These are phyloP conservation scores for Epichloe scottii DNA, from an alignment of 2,329 filamentous ascomycete genomes.

Conservation along the genomic window DNA sequence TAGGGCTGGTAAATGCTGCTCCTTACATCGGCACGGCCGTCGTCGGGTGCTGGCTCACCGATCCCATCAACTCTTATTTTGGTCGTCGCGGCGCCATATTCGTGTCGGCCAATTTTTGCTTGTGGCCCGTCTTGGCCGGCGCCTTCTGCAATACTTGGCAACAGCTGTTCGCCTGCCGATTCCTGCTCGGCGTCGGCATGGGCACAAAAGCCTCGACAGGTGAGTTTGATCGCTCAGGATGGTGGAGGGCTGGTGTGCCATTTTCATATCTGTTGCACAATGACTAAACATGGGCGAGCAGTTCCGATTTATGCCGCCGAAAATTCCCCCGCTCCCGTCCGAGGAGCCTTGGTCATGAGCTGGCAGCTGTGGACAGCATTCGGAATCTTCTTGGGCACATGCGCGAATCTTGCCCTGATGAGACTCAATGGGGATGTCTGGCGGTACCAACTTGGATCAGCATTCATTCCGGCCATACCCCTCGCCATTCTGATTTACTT, in stretches of 20 bases:
- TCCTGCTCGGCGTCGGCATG: slow-evolving; percentile 67
- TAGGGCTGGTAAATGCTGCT: slow-evolving; percentile 55
- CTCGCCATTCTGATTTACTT: slow-evolving; percentile 47
- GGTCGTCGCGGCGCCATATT: slow-evolving; percentile 49
- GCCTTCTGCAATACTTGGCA: slow-evolving; percentile 61
- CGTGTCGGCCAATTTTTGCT: slow-evolving; percentile 58
- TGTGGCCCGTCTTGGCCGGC: slow-evolving; percentile 57
- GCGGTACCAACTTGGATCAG: slow-evolving; percentile 52
- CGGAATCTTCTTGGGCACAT: slow-evolving; percentile 49
- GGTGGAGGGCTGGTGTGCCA: not conserved
- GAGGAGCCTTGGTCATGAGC: slow-evolving; percentile 69
- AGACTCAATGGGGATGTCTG: slow-evolving; percentile 31
- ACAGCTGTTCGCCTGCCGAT: slow-evolving; percentile 56
- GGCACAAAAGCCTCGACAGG: slow-evolving; percentile 57
- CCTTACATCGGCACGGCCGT: slow-evolving; percentile 37
- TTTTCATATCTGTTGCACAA: not conserved
- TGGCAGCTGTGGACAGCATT: slow-evolving; percentile 62
- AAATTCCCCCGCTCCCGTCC: slow-evolving; percentile 54
- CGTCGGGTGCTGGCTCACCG: slow-evolving; percentile 52
- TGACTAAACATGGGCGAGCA: not conserved
- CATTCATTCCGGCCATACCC: slow-evolving; percentile 48
- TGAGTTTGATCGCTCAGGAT: slow-evolving; percentile 12
- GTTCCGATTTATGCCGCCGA: slow-evolving; percentile 70
- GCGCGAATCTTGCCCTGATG: slow-evolving; percentile 40
- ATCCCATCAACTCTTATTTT: slow-evolving; percentile 40